Evolutionary conservation across 495 filamentous ascomycete species (phyloP).

Genomic region (Collariella sp.): DNA sequence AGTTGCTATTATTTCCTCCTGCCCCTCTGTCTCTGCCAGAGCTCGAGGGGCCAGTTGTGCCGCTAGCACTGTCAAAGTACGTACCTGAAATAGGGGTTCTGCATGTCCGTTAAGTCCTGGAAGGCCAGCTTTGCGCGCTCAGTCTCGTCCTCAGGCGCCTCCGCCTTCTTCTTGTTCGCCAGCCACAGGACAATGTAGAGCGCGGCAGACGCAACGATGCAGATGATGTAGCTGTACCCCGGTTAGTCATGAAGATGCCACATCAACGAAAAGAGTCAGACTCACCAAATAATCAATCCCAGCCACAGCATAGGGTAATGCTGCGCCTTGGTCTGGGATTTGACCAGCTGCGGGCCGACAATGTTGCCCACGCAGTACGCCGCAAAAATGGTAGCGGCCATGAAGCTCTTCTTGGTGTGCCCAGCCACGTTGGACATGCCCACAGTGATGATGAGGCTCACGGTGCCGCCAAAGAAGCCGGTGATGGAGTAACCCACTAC

Average conservation of each 20-base stretch:
- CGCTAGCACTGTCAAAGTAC: conserved; percentile 49
- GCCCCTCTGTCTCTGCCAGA: too few relatives aligned
- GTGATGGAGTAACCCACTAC: conserved; percentile 62
- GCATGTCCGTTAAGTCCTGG: conserved; percentile 63
- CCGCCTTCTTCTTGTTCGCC: conserved; percentile 46
- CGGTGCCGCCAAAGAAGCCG: conserved; percentile 60
- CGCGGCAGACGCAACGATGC: conserved; percentile 44
- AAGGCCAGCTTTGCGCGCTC: conserved; percentile 59
- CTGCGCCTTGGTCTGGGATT: conserved; percentile 46
- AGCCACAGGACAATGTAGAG: conserved; percentile 49
- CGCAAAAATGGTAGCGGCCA: conserved; percentile 63
- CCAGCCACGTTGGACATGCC: conserved; percentile 69
- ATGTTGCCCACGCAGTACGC: conserved; percentile 66
- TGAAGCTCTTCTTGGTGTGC: conserved; percentile 68
- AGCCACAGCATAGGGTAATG: conserved; percentile 67
- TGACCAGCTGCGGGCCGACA: conserved; percentile 62
- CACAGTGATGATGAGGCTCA: conserved; percentile 55
- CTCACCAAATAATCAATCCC: conserved; percentile 60
- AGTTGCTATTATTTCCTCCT: too few relatives aligned
- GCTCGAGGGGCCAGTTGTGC: too few relatives aligned
- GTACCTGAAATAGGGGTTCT: conserved; percentile 70
- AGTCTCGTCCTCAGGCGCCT: conserved; percentile 46
- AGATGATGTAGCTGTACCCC: conserved; percentile 54
- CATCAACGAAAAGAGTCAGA: background rate
- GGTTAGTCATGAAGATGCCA: background rate